Evolutionary conservation across 1,284 basidiomycete genomes (phyloP).

Genomic region (Trametes pubescens): DNA sequence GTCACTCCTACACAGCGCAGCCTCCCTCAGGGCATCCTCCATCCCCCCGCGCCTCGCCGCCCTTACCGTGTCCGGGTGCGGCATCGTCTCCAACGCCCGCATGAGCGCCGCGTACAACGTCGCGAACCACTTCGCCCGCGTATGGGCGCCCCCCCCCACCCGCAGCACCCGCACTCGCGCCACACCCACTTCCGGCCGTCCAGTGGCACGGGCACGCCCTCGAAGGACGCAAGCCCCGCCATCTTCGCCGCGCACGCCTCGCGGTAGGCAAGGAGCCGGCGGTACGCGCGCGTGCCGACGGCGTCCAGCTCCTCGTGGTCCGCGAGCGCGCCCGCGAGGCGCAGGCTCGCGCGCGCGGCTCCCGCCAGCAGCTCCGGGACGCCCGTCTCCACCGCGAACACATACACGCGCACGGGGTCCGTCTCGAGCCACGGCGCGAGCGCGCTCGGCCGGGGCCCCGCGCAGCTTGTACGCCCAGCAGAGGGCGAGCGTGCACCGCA

Average conservation of each 20-base stretch:
- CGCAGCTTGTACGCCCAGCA: background rate
- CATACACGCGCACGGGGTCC: background rate
- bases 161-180: too few species aligned
- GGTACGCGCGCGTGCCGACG: slow-evolving; percentile 23
- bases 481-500: background rate
- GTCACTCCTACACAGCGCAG: too few species aligned
- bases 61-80: too few species aligned
- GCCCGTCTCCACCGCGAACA: background rate
- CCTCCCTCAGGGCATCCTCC: too few species aligned
- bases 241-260: background rate
- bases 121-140: too few species aligned
- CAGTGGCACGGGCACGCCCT: too few species aligned
- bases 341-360: background rate
- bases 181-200: too few species aligned
- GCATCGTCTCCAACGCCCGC: too few species aligned
- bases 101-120: too few species aligned
- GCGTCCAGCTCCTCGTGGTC: slow-evolving; percentile 21
- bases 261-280: slow-evolving; percentile 20
- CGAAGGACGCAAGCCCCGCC: background rate
- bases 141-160: too few species aligned
- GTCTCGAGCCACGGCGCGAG: background rate
- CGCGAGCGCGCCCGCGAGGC: background rate
- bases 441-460: background rate
- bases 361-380: background rate
- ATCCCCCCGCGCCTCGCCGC: too few species aligned